These are phyloP conservation scores for Mesembryanthemum crystallinum DNA, from an alignment of 148 eudicot species.

Conservation along the genomic window DNA sequence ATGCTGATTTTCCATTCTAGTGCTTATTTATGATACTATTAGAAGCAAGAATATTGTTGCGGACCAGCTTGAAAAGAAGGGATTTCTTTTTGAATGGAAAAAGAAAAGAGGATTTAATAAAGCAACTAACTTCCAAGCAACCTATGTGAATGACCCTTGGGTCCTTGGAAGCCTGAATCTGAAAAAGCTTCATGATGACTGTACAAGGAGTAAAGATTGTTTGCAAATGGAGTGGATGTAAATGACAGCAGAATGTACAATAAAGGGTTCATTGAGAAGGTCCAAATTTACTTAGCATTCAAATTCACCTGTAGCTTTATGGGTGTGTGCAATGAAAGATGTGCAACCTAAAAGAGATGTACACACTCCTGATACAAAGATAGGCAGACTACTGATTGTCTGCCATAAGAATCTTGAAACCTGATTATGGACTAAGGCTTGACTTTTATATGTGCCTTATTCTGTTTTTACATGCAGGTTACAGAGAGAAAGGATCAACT, in stretches of 20 bases:
- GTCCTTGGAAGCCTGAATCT: background rate
- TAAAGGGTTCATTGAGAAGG: background rate
- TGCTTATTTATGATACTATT: background rate
- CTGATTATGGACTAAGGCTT: background rate
- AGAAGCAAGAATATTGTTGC: background rate
- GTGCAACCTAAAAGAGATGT: background rate
- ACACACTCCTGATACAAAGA: background rate
- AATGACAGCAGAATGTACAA: background rate
- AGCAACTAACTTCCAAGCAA: background rate
- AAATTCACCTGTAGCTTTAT: background rate
- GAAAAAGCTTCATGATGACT: background rate
- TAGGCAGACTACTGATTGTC: background rate
- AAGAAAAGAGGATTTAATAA: background rate
- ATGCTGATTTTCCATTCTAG: too few relatives aligned
- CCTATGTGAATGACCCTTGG: background rate
- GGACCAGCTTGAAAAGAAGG: background rate
- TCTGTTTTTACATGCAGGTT: constrained; percentile 43
- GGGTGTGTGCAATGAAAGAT: background rate
- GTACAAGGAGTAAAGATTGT: background rate
- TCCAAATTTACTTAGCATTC: background rate
- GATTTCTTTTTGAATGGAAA: background rate
- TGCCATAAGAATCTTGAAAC: background rate
- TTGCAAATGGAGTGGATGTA: background rate
- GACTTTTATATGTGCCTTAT: background rate
- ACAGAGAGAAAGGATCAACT: constrained; percentile 66